Percentiles rank a stretch among this genome's conserved stretches.
These are phyloP conservation scores for Paecilomyces sp. DNA, from an alignment of 2,329 filamentous ascomycete species.

Conservation along the genomic window DNA sequence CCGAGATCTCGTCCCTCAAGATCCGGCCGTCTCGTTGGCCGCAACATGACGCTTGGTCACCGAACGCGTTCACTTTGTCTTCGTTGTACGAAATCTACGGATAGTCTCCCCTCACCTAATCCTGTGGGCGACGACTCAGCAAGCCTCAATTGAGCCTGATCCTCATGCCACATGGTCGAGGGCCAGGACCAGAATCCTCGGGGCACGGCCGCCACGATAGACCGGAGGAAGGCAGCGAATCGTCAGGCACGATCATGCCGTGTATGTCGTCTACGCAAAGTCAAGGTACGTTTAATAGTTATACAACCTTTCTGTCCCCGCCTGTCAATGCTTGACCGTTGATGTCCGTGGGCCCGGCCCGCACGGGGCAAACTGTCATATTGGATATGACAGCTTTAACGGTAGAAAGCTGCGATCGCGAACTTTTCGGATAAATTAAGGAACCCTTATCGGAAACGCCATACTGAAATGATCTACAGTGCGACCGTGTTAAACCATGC, in stretches of 20 bases:
- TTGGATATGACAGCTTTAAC: background rate
- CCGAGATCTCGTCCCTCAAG: background rate
- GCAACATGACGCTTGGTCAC: background rate
- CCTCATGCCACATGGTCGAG: background rate
- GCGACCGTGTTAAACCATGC: slow-evolving; percentile 31
- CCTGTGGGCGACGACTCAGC: background rate
- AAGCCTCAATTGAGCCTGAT: background rate
- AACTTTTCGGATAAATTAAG: background rate
- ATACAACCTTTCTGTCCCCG: background rate
- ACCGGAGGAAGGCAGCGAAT: slow-evolving; percentile 15
- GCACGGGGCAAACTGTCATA: slow-evolving; percentile 1
- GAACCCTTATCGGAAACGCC: background rate
- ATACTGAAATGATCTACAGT: slow-evolving; percentile 19
- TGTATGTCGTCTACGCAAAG: slow-evolving; percentile 31
- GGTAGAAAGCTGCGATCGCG: background rate
- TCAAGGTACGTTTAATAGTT: slow-evolving; percentile 22
- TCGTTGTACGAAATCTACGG: background rate
- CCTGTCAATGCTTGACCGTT: background rate
- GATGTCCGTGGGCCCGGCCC: background rate
- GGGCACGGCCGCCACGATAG: background rate
- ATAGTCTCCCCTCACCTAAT: background rate
- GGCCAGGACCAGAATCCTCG: background rate
- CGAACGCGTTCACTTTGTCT: background rate
- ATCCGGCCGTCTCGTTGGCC: background rate
- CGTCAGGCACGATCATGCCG: slow-evolving; percentile 32